Percentiles rank a stretch among this genome's conserved stretches.
phyloP scores from a whole-genome alignment of 1,284 basidiomycete genomes.

The Trametes polyzona region DNA sequence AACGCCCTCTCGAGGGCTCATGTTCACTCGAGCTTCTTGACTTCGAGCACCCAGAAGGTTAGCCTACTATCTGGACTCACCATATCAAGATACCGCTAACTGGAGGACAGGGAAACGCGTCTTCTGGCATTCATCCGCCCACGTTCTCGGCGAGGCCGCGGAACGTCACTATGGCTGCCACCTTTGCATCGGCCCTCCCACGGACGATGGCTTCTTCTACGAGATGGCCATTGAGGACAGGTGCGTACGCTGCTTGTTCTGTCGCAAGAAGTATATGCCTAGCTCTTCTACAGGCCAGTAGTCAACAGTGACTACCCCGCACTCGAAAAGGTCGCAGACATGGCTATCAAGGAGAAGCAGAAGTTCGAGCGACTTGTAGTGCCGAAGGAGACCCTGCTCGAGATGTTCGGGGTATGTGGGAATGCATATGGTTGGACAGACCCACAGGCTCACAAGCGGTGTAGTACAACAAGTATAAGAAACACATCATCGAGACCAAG shows the following conservation, averaged over 20 bases:
- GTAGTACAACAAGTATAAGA: constrained; percentile 99
- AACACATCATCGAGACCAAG: constrained; percentile 94
- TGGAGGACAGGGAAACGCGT: constrained; percentile 80
- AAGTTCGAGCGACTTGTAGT: constrained; percentile 95
- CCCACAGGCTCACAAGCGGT: neutral
- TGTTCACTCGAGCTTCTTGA: constrained; percentile 88
- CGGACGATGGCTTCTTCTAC: constrained; percentile 99
- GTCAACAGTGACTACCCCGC: constrained; percentile 83
- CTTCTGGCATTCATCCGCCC: constrained; percentile 99
- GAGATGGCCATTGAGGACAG: constrained; percentile 90
- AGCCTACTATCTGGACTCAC: neutral
- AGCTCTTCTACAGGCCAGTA: constrained; percentile 57
- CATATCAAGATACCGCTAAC: constrained; percentile 1
- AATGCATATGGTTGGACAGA: neutral
- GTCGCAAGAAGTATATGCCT: neutral
- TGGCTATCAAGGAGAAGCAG: constrained; percentile 95
- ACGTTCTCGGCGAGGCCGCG: constrained; percentile 97
- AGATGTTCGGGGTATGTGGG: constrained; percentile 89
- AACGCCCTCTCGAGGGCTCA: constrained; percentile 87
- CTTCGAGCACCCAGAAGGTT: constrained; percentile 86
- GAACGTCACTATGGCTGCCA: constrained; percentile 98
- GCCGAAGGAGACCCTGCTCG: constrained; percentile 90
- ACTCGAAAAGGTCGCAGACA: constrained; percentile 89
- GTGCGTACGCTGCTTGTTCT: constrained; percentile 37
- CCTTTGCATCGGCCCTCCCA: constrained; percentile 96